phyloP scores from a whole-genome alignment of 306 rosid genomes.

The Castanea crenata region DNA sequence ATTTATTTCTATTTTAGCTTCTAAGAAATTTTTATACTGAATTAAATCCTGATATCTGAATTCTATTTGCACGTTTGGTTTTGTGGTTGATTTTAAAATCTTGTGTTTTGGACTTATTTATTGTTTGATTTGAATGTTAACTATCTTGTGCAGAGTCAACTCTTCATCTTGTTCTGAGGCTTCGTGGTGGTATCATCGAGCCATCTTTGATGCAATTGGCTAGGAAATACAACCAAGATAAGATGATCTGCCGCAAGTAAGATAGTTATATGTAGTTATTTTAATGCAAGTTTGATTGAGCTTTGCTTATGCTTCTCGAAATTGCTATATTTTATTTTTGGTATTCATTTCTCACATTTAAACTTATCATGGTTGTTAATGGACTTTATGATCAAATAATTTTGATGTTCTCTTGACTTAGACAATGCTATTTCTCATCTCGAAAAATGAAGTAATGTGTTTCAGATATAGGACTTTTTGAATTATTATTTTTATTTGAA shows the following conservation, averaged over 20 bases:
- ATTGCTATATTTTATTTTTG: neutral
- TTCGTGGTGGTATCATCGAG: conserved; percentile 97
- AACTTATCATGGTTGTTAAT: neutral
- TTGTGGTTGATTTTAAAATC: neutral
- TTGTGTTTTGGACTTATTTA: neutral
- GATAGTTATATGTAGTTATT: conserved; percentile 3
- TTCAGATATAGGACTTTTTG: neutral
- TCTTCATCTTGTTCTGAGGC: conserved; percentile 95
- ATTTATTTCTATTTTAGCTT: neutral
- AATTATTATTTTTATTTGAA: neutral
- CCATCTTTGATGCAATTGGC: conserved; percentile 99
- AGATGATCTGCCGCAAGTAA: conserved; percentile 97
- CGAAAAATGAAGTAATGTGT: neutral
- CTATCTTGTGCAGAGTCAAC: conserved; percentile 75
- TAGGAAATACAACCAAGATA: conserved; percentile 91
- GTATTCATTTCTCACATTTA: neutral
- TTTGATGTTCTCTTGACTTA: neutral
- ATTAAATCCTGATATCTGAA: neutral
- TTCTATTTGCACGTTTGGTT: neutral
- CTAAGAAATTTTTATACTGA: neutral
- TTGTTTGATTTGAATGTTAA: neutral
- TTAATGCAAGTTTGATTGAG: neutral
- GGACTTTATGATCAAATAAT: neutral
- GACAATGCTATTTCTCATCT: too few species aligned
- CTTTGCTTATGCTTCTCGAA: neutral